Conservation (phyloP, 202 grass and related monocot genomes). For the Zizania palustris region DNA sequence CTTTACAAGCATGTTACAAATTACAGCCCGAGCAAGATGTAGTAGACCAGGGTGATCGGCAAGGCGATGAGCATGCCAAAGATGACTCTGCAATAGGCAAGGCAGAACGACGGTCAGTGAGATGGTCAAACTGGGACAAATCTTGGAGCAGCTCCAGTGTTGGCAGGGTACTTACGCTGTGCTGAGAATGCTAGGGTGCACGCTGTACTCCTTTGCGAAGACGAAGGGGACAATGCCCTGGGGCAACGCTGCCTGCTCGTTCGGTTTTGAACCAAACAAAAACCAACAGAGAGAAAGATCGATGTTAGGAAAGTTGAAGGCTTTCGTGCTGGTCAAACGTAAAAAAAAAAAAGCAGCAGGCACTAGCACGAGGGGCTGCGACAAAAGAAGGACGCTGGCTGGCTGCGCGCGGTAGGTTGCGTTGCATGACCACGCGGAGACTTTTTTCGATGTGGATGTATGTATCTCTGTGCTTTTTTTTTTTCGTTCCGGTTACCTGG, state of each 20-base stretch:
- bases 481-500: slow-evolving; percentile 57
- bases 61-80: slow-evolving; percentile 98
- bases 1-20: slow-evolving; percentile 34
- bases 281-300: slow-evolving; percentile 22
- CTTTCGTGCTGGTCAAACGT: slow-evolving; percentile 2
- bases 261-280: slow-evolving; percentile 3
- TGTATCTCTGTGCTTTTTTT: not conserved
- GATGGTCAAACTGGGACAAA: slow-evolving; percentile 6
- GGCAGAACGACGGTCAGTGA: not conserved
- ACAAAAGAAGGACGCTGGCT: slow-evolving; percentile 29
- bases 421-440: not conserved
- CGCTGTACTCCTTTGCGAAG: slow-evolving; percentile 99
- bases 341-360: not conserved
- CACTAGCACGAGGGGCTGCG: slow-evolving; percentile 25
- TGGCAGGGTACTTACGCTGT: slow-evolving; percentile 78
- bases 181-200: slow-evolving; percentile 98
- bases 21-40: slow-evolving; percentile 97
- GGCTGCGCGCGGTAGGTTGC: not conserved
- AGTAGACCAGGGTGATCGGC: slow-evolving; percentile 96
- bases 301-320: slow-evolving; percentile 6
- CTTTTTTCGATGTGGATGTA: slow-evolving; percentile 36
- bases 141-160: slow-evolving; percentile 46
- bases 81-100: slow-evolving; percentile 75
- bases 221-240: slow-evolving; percentile 99
- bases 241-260: slow-evolving; percentile 81